These are phyloP conservation scores for Pseudogymnoascus verrucosus DNA, from an alignment of 2,329 filamentous ascomycete genomes.

Conservation along the genomic window DNA sequence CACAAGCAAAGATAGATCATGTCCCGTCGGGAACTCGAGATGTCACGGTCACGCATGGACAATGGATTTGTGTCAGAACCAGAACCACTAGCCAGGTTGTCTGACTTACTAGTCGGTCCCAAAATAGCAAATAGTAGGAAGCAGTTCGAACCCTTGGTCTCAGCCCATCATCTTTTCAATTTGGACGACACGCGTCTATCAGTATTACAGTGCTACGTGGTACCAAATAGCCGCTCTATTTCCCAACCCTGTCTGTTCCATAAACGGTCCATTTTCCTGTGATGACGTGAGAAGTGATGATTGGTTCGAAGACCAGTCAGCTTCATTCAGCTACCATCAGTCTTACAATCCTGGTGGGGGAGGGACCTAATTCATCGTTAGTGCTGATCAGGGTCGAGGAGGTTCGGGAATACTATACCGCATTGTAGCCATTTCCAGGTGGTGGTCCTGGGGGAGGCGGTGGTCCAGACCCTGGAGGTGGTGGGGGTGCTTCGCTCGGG, in stretches of 20 bases:
- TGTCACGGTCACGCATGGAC: background rate
- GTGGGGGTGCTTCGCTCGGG: conserved; percentile 53
- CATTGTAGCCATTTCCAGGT: conserved; percentile 50
- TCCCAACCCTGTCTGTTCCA: background rate
- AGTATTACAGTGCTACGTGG: conserved; percentile 6
- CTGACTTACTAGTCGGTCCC: background rate
- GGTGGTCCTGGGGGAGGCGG: conserved; percentile 50
- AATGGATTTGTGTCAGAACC: background rate
- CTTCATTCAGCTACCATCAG: background rate
- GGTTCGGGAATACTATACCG: conserved; percentile 30
- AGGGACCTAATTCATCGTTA: conserved; percentile 36
- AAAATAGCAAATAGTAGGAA: conserved; percentile 2
- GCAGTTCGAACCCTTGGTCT: background rate
- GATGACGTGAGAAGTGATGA: conserved; percentile 3
- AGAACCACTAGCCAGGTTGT: background rate
- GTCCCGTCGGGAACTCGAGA: background rate
- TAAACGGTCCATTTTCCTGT: background rate
- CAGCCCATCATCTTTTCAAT: conserved; percentile 7
- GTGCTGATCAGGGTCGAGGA: conserved; percentile 16
- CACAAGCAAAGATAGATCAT: background rate
- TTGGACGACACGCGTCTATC: conserved; percentile 3
- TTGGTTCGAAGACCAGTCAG: background rate
- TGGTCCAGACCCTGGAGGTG: conserved; percentile 49
- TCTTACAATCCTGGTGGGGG: conserved; percentile 47
- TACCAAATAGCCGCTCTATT: conserved; percentile 1